Evolutionary conservation across 2,329 filamentous ascomycete species (phyloP), one percentile per base, ranked within the genome.

Genomic region (Exophiala xenobiotica): DNA sequence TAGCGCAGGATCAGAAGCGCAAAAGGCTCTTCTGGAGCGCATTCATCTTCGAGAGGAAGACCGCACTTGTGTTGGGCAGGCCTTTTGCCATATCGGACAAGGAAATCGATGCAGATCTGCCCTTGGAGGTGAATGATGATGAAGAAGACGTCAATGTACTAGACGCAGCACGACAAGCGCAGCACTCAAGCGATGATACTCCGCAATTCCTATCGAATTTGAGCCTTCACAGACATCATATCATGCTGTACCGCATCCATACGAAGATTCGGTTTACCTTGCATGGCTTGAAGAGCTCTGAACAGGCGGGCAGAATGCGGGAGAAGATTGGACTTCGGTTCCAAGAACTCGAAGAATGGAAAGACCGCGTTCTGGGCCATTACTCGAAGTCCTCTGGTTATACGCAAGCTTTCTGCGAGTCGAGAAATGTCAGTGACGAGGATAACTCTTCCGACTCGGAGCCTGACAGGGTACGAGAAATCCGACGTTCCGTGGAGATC

Each of bases 301-400:
- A 16, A 1, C 20, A 16, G 7, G 27, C 29, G 6, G 42, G 35
- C 7, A 37, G n/a, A 19, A 18, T 31, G 41, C 16, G 44, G 22
- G 49, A 51, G 41, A 51, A 51, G 35, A 51, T 51, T 41, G 41
- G 33, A 6, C 37, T 45, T 16, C 41, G 49, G 24, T 51, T 51
- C 33, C 42, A 35, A 18, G 49, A 51, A 35, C 31, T 51, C 33
- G 49, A 51, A 26, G 35, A 46, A 12, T 51, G 49, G 49, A 51
- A 40, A 41, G 43, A 14, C 1, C 14, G 22, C 23, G 43, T 51
- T 11, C 41, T 51, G 37, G 49, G 18, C 24, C 43, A 27, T 23
- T 51, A 23, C 40, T 51, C 49, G 43, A 51, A 14, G 12, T 14
- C 35, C 3, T 19, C 18, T 11, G 4, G 4, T 9, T 38, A 8